Base-by-base conservation (phyloP, 2,329 filamentous ascomycete species). In the Hypoxylon sp. region DNA sequence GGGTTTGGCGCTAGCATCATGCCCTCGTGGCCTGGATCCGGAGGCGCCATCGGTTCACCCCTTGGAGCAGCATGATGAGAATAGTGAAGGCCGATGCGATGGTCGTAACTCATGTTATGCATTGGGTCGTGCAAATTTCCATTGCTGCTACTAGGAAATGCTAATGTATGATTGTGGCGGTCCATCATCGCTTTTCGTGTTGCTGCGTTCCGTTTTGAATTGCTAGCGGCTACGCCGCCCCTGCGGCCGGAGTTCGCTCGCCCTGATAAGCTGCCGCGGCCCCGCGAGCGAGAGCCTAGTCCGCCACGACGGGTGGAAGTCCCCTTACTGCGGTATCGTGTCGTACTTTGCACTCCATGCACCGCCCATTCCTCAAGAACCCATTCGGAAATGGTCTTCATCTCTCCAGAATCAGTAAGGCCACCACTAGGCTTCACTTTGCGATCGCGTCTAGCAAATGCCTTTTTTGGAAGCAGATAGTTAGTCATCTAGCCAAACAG, bases 341-440 rank as follows among this genome's bases (percentile, higher is more conserved):
- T 98, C 0, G 95, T 98, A 65, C 93, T 95, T 79, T 94, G 89
- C 54, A 98, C 92, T 27, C 93, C 92, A 24, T 91, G 80, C 32
- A 93, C 81, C 0, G 93, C 93, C 78, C 91, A 89, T 0, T 88
- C 82, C 37, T 90, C 90, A 27, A 98, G 83, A 47, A 89, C 87
- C 95, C 95, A 98, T 78, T 92, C 88, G 53, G 87, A 90, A 1
- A 88, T 87, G 76, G 92, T 94, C 75, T 91, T 89, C 7, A 83
- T 76, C 61, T 88, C 87, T 19, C 86, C 82, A 52, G 83, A 80
- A 6, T 79, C 72, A 17, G 71, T 75, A 24, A 78, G 61, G 53
- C 63, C n/a, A 24, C 76, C 77, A 10, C 75, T 74, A 71, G 63
- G 82, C 70, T 53, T 84, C 77, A 35, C 83, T 82, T 77, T 88